Conservation (phyloP, 2,329 filamentous ascomycete genomes). For the Cladosporium sp. region DNA sequence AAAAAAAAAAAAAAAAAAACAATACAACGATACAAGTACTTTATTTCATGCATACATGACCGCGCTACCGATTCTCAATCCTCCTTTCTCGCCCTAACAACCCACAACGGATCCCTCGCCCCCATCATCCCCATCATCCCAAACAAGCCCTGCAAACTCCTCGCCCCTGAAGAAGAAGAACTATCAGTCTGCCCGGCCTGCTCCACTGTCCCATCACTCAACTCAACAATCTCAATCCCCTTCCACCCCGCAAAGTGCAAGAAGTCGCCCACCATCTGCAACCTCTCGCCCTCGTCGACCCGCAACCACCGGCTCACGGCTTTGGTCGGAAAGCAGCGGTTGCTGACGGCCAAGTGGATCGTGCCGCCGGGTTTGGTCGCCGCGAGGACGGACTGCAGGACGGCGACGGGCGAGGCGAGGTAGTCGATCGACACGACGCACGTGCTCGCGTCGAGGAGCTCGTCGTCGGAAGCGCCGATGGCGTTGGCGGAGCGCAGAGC, state of each 20-base stretch:
- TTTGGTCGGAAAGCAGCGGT: slow-evolving; percentile 57
- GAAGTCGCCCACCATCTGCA: slow-evolving; percentile 55
- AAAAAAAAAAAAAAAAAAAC: too few species aligned
- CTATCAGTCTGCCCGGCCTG: slow-evolving; percentile 21
- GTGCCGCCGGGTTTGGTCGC: slow-evolving; percentile 45
- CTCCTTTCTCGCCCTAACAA: slow-evolving; percentile 41
- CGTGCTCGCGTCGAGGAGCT: slow-evolving; percentile 47
- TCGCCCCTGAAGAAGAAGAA: slow-evolving; percentile 13
- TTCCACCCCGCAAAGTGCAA: slow-evolving; percentile 54
- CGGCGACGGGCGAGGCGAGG: slow-evolving; percentile 47
- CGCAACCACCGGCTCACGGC: slow-evolving; percentile 51
- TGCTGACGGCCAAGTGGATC: slow-evolving; percentile 54
- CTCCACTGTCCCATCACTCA: slow-evolving; percentile 43
- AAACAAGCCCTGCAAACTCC: slow-evolving; percentile 33
- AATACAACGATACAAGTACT: too few species aligned
- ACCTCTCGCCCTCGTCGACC: slow-evolving; percentile 46
- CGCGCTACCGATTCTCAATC: not conserved
- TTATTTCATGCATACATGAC: not conserved
- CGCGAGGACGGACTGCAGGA: slow-evolving; percentile 45
- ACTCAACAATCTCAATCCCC: slow-evolving; percentile 54
- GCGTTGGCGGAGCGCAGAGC: slow-evolving; percentile 24
- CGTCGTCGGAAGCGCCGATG: not conserved
- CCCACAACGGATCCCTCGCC: slow-evolving; percentile 46
- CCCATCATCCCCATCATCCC: slow-evolving; percentile 35
- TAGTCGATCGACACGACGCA: slow-evolving; percentile 57